Conservation (phyloP, 2,329 filamentous ascomycete genomes). For the Colletotrichum godetiae region DNA sequence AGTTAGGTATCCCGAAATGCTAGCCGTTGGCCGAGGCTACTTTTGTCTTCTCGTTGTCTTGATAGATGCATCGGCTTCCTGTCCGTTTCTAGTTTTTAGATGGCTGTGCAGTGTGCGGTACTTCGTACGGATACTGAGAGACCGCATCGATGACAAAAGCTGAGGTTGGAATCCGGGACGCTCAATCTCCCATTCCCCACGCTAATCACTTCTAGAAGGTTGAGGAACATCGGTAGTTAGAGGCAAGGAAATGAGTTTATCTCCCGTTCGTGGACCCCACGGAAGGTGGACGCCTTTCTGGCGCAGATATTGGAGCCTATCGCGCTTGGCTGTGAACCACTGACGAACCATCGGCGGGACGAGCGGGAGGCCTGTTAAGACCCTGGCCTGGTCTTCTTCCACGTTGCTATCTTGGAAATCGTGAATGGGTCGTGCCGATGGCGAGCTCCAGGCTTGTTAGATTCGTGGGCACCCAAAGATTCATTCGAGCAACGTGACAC, state of each 20-base stretch:
- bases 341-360: slow-evolving; percentile 18
- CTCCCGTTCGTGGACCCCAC: slow-evolving; percentile 29
- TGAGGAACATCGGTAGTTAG: slow-evolving; percentile 33
- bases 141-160: slow-evolving; percentile 5
- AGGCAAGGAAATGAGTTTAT: slow-evolving; percentile 36
- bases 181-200: slow-evolving; percentile 36
- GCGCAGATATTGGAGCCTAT: slow-evolving; percentile 26
- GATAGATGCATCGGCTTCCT: slow-evolving; percentile 16
- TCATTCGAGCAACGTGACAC: slow-evolving; percentile 5
- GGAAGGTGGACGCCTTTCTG: slow-evolving; percentile 17
- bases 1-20: slow-evolving; percentile 5
- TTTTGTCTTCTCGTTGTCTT: slow-evolving; percentile 10
- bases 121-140: background rate
- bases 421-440: slow-evolving; percentile 33
- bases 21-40: slow-evolving; percentile 11
- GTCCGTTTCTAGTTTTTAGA: slow-evolving; percentile 2
- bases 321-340: slow-evolving; percentile 26
- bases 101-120: slow-evolving; percentile 9
- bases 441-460: slow-evolving; percentile 27
- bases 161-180: slow-evolving; percentile 19
- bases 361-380: slow-evolving; percentile 26
- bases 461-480: slow-evolving; percentile 21
- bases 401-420: slow-evolving; percentile 18
- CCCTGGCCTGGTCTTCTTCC: slow-evolving; percentile 16
- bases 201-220: slow-evolving; percentile 37